Base-by-base conservation (phyloP, 495 filamentous ascomycete species). In the Mycothermus thermophilus region DNA sequence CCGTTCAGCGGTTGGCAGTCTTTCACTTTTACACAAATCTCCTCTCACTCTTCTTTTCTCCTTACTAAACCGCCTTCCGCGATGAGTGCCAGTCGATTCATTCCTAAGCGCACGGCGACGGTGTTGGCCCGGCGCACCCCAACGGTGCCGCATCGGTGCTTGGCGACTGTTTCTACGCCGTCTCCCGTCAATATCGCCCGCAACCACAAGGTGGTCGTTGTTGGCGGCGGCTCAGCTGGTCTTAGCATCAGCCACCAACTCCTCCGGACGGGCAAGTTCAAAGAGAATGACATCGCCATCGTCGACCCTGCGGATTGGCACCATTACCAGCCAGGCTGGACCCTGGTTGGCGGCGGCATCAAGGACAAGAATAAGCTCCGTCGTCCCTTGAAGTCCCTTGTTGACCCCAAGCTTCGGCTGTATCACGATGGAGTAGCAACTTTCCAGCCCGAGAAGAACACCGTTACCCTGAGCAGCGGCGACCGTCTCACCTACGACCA, bases 271-370 rank as follows among this genome's bases (percentile, higher is more conserved):
- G 62, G 68, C 26, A 63, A 66, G 30, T 74, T 77, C 42, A 42
- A 54, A 0, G 63, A 66, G 29, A 64, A 77, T 27, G 76, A 80
- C 38, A 73, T 80, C 38, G 76, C 75, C n/a, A 51, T 80, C 25
- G 51, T 80, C 30, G 76, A 80, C 48, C 76, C 75, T 0, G 63
- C 76, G 1, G 46, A 63, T 40, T 74, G 63, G 56, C 76, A 80
- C 55, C 67, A 79, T 60, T 80, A 79, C 57, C 76, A 80, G 52
- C 75, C 76, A 2, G 76, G 76, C 35, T 80, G 76, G 76, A 79
- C 76, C 8, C 62, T 80, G 3, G 75, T 79, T 23, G 75, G 50
- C 10, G 73, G 74, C 17, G 76, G 76, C 10, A 61, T 80, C 28
- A 78, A 74, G 47, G 59, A 57, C 26, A 66, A 71, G 20, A 52